Evolutionary conservation across 83 land plant genomes (phyloP), one percentile per base, ranked within the genome.

Genomic region (Isoetes engelmannii): DNA sequence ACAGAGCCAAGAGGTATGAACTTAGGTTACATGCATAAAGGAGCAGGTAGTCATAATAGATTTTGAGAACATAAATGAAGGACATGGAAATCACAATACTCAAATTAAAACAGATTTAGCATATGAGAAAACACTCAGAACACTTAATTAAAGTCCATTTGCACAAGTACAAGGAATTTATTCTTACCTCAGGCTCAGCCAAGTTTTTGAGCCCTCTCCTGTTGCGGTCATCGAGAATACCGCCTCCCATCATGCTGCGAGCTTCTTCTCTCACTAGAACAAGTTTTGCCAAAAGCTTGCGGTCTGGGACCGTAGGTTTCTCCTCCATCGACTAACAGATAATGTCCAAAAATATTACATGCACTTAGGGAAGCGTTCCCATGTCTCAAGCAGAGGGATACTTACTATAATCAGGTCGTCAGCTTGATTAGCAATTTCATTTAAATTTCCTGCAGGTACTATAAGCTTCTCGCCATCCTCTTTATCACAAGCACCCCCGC

Each of bases 241-340:
- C 99, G 74, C 99, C 99, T 63, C 97, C 89, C 85, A 94, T 82
- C 90, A 94, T 89, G 71, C 90, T 82, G 45, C 90, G 85, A 45
- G 99, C 97, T 75, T 94, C 99, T 64, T 94, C 99, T 78, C 99
- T 90, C 59, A 90, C 80, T 69, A 94, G 75, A 71, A 94, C 92
- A 68, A 94, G 89, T 72, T 87, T 91, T 54, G 99, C 93, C 21
- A 94, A 81, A n/a, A 94, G 72, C 75, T 87, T 85, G 46, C 93
- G 64, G 72, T 94, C 99, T 46, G 76, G 85, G 61, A 94, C 75
- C 17, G 72, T 65, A 17, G 85, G 82, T 57, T 88, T 86, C 67
- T 81, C 76, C 71, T 94, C 99, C 89, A 94, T 90, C 45, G 86
- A 76, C 99, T 95, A 12, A n/a, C 54, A 51, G 15, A 51, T 12